Evolutionary conservation across 1,284 basidiomycete genomes (phyloP), one percentile per base, ranked within the genome.

Genomic region (Trichosporon ovoides): DNA sequence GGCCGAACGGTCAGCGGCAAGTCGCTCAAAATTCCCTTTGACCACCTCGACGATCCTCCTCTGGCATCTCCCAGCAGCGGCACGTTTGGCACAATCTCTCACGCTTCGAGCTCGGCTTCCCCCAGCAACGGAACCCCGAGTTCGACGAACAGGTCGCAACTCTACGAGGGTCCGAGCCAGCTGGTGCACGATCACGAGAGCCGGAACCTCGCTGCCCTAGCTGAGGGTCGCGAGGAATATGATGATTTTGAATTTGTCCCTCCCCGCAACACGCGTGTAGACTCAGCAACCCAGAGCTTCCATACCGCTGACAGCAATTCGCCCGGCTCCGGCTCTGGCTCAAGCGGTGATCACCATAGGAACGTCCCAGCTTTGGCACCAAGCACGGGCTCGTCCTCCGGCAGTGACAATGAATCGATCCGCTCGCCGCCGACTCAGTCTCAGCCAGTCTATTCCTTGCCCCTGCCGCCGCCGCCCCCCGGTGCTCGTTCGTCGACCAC

Each of bases 1-100:
- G 55, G 60, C 38, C 60, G 60, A 31, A 59, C 60, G 9, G 56
- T 61, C 1, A 52, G 49, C 2, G 59, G 59, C 36, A 38, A 36
- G 6, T 55, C 59, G 38, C 55, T 53, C 1, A 35, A 49, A 34
- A 35, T 58, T 14, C 35, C 33, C 14, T 22, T 51, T 4, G 57
- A 52, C 12, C 55, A 60, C 20, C 51, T 50, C 16, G 52, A 58
- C 19, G 34, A 35, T 7, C 34, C 52, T 31, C 52, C 52, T 9
- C 28, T 22, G 4, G 24, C 38, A 4, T 54, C 33, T 18, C 38
- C 53, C 31, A 31, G 28, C 33, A 9, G 19, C 36, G 35, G 54
- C 11, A 50, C 46, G 6, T 50, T 50, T 12, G 55, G 55, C 49
- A 51, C 34, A 18, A 51, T 36, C 31, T 36, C 31, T 11, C 22